Base-by-base conservation (phyloP, 306 rosid genomes). In the Luffa aegyptiaca region DNA sequence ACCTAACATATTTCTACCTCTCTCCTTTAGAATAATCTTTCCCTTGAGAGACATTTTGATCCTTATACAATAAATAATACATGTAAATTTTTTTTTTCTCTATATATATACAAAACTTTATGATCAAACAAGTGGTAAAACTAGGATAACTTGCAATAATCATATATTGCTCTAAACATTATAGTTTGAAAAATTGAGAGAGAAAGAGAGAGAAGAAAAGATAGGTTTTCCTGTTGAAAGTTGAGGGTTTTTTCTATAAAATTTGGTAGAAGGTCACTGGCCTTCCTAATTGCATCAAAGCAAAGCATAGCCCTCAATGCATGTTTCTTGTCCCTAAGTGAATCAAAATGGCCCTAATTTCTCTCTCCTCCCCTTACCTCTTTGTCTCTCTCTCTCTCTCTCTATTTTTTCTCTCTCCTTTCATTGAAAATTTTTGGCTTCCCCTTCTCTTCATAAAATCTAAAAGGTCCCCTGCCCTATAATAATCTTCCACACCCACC, bases 331-430 rank as follows among this genome's bases (percentile, higher is more conserved):
- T 72, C 77, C 59, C 59, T 31, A 48, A 9, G 18, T 45, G 55
- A 69, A 69, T 41, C 20, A 64, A 36, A 63, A 35, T 70, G 56
- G n/a, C 76, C 76, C 76, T 48, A 69, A n/a, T 44, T 46, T 48
- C 77, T 72, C 77, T 48, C 77, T 72, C 77, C 26, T 72, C 77
- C 16, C 77, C 77, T 72, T 48, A 72, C 77, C 77, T 72, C 57
- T 72, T 48, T 72, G 77, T 70, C 76, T 70, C 55, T 45, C 36
- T 70, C 76, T 45, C 36, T 70, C 76, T 20, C 4, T 70, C 76
- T 26, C 31, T 26, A 26, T 20, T 4, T 21, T 20, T 45, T 70
- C 76, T 42, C 53, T 70, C 76, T 45, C 56, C 56, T 26, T 26
- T 26, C 31, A 26, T 26, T 26, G 31, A 26, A 26, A 26, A 26